These are phyloP conservation scores for Linnemannia exigua DNA, from an alignment of 192 early-diverging fungal genomes.

Conservation along the genomic window DNA sequence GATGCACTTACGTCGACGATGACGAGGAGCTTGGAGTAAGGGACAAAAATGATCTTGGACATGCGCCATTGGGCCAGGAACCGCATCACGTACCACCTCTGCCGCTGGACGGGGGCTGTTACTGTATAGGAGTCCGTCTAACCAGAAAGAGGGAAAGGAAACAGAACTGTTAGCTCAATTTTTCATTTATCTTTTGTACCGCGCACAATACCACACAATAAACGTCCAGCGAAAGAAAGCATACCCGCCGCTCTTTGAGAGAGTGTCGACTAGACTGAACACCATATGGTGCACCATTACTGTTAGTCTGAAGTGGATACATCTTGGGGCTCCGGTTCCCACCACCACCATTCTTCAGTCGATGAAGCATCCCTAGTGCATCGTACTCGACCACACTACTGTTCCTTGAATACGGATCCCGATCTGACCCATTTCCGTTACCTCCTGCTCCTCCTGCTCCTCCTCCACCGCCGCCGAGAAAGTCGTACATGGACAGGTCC, in stretches of 20 bases:
- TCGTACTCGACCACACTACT: conserved; percentile 19
- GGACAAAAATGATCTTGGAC: conserved; percentile 44
- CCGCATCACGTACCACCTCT: conserved; percentile 46
- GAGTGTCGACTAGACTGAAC: not conserved
- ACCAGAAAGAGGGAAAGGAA: not conserved
- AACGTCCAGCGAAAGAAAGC: not conserved
- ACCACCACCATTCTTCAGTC: not conserved
- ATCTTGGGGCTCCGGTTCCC: not conserved
- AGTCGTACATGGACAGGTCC: not conserved
- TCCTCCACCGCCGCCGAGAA: not conserved
- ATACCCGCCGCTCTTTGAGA: conserved; percentile 7
- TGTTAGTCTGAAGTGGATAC: not conserved
- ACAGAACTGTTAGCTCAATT: not conserved
- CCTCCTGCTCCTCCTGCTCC: not conserved
- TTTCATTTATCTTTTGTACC: not conserved
- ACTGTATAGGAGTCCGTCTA: conserved; percentile 50
- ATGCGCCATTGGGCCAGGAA: conserved; percentile 51
- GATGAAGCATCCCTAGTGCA: not conserved
- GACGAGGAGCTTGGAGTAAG: conserved; percentile 39
- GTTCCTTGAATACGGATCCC: conserved; percentile 11
- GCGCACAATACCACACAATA: not conserved
- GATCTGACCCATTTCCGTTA: conserved; percentile 10
- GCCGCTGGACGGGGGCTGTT: conserved; percentile 32
- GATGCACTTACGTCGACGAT: conserved; percentile 39
- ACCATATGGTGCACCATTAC: not conserved